Percentiles rank a stretch among this genome's conserved stretches.
These are phyloP conservation scores for Trichocladium antarcticum DNA, from an alignment of 495 filamentous ascomycete genomes.

Conservation along the genomic window DNA sequence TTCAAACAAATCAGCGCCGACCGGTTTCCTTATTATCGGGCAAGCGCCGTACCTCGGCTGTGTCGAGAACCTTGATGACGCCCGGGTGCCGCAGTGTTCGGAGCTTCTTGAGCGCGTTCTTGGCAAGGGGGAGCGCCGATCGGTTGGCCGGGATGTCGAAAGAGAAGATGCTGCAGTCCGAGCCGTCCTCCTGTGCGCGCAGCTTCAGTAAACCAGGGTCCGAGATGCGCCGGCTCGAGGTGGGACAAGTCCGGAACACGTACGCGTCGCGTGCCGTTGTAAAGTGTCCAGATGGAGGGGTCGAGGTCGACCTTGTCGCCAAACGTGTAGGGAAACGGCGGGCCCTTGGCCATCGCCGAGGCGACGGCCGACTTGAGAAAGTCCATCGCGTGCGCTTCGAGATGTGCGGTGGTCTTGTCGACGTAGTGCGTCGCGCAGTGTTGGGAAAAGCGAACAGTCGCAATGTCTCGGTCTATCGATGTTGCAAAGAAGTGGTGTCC, in stretches of 20 bases:
- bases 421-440: not conserved
- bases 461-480: not conserved
- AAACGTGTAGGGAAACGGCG: constrained; percentile 80
- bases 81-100: constrained; percentile 89
- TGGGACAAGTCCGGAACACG: constrained; percentile 18
- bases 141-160: constrained; percentile 78
- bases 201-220: constrained; percentile 1
- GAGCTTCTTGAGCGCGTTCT: constrained; percentile 83
- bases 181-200: constrained; percentile 68
- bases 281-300: constrained; percentile 81
- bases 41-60: constrained; percentile 65
- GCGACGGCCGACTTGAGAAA: constrained; percentile 96
- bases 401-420: not conserved
- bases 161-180: constrained; percentile 88
- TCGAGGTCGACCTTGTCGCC: constrained; percentile 83
- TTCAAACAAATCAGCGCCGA: constrained; percentile 8
- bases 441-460: not conserved
- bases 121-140: constrained; percentile 70
- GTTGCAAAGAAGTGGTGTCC: not conserved
- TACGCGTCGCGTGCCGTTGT: constrained; percentile 87
- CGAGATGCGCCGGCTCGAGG: not conserved
- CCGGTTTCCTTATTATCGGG: not conserved
- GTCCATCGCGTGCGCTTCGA: constrained; percentile 51
- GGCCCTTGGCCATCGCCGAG: constrained; percentile 90
- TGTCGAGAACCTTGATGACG: constrained; percentile 84